Evolutionary conservation across 1,284 basidiomycete genomes (phyloP), one percentile per base, ranked within the genome.

Genomic region (Heterobasidion annosum): DNA sequence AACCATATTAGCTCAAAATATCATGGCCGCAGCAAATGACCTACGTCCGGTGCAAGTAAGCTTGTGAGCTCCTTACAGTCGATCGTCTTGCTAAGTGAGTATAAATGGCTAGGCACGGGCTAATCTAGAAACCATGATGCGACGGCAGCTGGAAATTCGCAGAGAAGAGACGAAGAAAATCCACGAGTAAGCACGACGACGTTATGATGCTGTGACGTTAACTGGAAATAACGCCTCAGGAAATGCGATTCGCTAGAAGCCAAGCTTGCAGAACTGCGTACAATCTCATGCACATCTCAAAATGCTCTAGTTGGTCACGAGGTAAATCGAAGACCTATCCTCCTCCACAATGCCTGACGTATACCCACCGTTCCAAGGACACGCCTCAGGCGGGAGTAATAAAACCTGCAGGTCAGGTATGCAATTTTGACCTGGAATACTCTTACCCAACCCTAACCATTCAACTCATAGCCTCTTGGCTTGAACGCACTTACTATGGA

Each of bases 11-110:
- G 78, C 79, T n/a, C 85, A 87, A 65, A 90, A 91, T 65, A 71
- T 90, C 44, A 88, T 90, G 84, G 87, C 85, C 7, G 85, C 87
- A 25, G 86, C 85, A 34, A 89, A 90, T 60, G 87, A 91, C 61
- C 68, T 90, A 54, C 79, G 87, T n/a, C 88, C 88, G 2, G 83
- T 89, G 8, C 88, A 90, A 73, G 86, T 83, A 59, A 25, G 68
- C 61, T 45, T 8, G 6, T 46, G 32, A 15, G 15, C 13, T 13
- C 42, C 34, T 18, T 19, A 50, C 45, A 15, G 13, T 34, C 44
- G 35, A 34, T 16, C 18, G n/a, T 12, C 33, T 32, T 33, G 13
- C 9, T 48, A 32, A 42, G 12, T 7, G 37, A 3, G 37, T 3
- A 7, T 40, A 8, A 34, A 50, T 52, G 48, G 44, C 32, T 57